Base-by-base conservation (phyloP, 768 basidiomycete species). In the Hygrophorus pudorinus region DNA sequence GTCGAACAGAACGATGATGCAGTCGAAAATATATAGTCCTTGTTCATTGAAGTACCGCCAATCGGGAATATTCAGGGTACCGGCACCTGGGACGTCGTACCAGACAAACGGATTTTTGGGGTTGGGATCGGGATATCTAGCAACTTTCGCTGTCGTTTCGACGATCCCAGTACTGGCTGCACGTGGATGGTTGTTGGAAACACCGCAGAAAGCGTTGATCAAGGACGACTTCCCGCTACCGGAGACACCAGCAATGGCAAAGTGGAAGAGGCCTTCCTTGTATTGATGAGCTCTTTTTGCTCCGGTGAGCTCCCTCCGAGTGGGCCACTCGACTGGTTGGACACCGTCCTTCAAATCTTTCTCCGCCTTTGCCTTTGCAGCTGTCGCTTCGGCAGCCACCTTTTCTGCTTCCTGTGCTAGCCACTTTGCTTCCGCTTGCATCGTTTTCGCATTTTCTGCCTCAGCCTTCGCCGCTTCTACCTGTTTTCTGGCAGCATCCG, bases 191-290 rank as follows among this genome's bases (percentile, higher is more conserved):
- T 38, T 37, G 41, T 49, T 57, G 8, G 47, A 49, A 30, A 65
- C 28, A 7, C 65, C 62, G 4, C 65, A 61, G 37, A 65, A 55
- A 2, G 64, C 56, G 45, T 66, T 65, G 14, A 66, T 56, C 5
- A 66, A 52, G 7, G 65, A 65, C 1, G 65, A 66, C 44, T 66
- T 66, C 31, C 65, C 63, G n/a, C 60, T 57, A 4, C 62, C 64
- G 2, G 61, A 53, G 28, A 57, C 30, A 1, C 65, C 65, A 7
- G 60, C 61, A 39, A 66, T 35, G 2, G 60, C 65, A 39, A 66
- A 57, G 31, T 66, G 63, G 32, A 61, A 61, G 8, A 46, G 32
- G 2, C 53, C 57, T 13, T 65, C 59, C 9, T 21, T 29, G 42
- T 55, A 50, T 34, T 51, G 44, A 18, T 47, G 36, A 31, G 36